Evolutionary conservation across 108 stramenopile species (phyloP), one percentile per base, ranked within the genome.

Genomic region (Skeletonema potamos): DNA sequence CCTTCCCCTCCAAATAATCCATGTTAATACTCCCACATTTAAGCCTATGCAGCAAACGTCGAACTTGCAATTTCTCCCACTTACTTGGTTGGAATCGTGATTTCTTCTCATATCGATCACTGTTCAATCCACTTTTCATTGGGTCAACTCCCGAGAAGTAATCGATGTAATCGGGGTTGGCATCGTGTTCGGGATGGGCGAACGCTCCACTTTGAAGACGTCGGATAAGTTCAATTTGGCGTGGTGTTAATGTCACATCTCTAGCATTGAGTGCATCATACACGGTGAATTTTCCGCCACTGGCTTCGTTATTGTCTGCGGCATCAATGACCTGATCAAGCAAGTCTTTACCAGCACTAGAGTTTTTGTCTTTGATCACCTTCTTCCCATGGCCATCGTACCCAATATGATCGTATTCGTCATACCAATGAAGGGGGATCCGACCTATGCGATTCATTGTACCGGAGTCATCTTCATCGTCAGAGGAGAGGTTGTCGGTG

Each of bases 351-450:
- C 66, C 69, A 18, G 80, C 87, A 28, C 58, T 65, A 8, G 58
- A 61, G 28, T 77, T 81, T 18, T 84, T 83, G 2, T 88, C 68
- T 70, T 94, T 96, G 78, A 84, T 73, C 12, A 98, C 82, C 75
- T 96, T 95, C 24, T 76, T 57, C 8, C 99, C 99, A 68, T 87
- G 87, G 7, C 77, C 82, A 73, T 97, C 88, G 85, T 99, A 99
- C 17, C 99, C 99, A 48, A 99, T 87, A 74, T 99, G 98, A 56
- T 96, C 95, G 63, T 86, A 97, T 43, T 97, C 98, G 62, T 96
- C 95, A 64, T 97, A 96, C 99, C 99, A 99, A 61, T 99, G 98
- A 32, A 97, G 74, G 12, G 99, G 99, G 9, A 99, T 96, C 55
- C 95, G 78, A 33, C 98, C 98, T 43, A 97, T 97, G 18, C 97